phyloP scores from a whole-genome alignment of 2,329 filamentous ascomycete species.

The Phyllosticta ampelicida region DNA sequence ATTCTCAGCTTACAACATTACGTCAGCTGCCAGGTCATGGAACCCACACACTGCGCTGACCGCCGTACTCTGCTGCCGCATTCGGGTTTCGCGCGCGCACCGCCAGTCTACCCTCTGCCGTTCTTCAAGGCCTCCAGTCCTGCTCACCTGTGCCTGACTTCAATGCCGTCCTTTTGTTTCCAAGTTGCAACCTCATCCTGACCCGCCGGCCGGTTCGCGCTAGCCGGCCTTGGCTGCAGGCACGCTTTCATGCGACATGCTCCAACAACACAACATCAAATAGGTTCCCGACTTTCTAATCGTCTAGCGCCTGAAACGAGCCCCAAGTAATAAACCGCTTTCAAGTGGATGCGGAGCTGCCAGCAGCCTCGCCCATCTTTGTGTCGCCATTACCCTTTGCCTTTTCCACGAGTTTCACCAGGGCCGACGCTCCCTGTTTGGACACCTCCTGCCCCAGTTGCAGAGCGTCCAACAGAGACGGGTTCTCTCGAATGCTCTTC shows the following conservation, averaged over 20 bases:
- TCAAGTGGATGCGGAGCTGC: not conserved
- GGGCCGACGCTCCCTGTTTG: slow-evolving; percentile 22
- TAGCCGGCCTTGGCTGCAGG: not conserved
- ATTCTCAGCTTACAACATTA: not conserved
- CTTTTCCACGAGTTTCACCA: slow-evolving; percentile 23
- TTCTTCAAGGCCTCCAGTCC: not conserved
- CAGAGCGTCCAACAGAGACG: slow-evolving; percentile 20
- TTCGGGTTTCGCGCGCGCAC: not conserved
- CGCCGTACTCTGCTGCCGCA: not conserved
- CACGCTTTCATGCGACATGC: not conserved
- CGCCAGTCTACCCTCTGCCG: not conserved
- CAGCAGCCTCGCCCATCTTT: slow-evolving; percentile 1
- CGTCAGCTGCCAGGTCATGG: not conserved
- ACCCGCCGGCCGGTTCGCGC: not conserved
- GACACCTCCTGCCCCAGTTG: slow-evolving; percentile 21
- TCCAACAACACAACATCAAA: not conserved
- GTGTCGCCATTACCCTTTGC: slow-evolving; percentile 17
- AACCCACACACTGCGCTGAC: not conserved
- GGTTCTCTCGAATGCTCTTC: slow-evolving; percentile 25
- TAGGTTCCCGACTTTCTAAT: too few species aligned
- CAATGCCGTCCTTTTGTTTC: not conserved
- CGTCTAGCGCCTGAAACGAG: too few species aligned
- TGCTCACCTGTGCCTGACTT: not conserved
- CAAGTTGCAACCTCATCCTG: not conserved
- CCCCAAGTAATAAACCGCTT: not conserved